Evolutionary conservation across 2,329 filamentous ascomycete species (phyloP).

Genomic region (Parafenestella ontariensis): DNA sequence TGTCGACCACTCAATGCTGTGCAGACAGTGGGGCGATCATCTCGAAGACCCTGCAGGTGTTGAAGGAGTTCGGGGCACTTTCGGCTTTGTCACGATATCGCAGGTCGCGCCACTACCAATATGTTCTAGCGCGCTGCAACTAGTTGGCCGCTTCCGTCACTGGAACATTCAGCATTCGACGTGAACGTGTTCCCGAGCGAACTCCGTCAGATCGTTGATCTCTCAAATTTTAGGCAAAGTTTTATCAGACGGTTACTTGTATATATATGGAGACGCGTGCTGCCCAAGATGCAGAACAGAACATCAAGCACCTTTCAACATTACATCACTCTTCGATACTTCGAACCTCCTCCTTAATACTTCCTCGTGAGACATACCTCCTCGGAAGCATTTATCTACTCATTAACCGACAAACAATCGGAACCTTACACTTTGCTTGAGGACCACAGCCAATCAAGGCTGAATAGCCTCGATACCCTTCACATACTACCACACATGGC

Average conservation of each 20-base stretch:
- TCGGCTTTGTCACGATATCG: constrained; percentile 2
- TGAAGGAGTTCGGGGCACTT: neutral
- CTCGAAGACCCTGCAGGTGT: neutral
- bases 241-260: neutral
- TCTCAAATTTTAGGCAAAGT: neutral
- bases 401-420: too few relatives aligned
- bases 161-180: neutral
- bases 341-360: neutral
- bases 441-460: neutral
- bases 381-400: neutral
- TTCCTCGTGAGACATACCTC: neutral
- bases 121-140: neutral
- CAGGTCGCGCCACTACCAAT: neutral
- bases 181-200: constrained; percentile 8
- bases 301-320: neutral
- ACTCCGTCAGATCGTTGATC: constrained; percentile 3
- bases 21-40: neutral
- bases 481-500: constrained; percentile 15
- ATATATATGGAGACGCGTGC: constrained; percentile 3
- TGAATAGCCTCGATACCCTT: neutral
- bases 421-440: too few relatives aligned
- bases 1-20: neutral
- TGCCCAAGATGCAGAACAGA: constrained; percentile 1
- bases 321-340: neutral
- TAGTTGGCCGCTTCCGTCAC: neutral